Evolutionary conservation across 163 green algal species (phyloP).

Genomic region (Chlamydomonas reinhardtii): DNA sequence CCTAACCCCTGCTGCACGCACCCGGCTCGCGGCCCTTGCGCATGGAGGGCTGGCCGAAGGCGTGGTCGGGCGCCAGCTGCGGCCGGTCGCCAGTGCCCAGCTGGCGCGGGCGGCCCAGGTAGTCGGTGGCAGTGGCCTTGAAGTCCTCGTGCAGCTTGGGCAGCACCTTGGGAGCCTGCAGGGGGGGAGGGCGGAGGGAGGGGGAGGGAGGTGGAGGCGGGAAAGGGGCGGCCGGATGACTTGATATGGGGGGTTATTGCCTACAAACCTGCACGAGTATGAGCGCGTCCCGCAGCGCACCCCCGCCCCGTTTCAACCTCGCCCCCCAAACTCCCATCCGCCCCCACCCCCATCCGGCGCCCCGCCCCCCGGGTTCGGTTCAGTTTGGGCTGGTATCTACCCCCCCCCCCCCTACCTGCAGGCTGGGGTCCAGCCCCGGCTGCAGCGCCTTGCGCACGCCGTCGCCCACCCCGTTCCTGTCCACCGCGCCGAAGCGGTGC

Average conservation of each 20-base stretch:
- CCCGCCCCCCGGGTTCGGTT: too few species aligned
- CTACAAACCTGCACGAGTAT: too few species aligned
- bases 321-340: too few species aligned
- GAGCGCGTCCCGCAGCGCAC: too few species aligned
- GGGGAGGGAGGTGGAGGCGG: too few species aligned
- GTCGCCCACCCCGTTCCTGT: conserved; percentile 53
- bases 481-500: conserved; percentile 64
- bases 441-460: conserved; percentile 72
- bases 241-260: too few species aligned
- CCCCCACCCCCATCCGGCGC: not conserved
- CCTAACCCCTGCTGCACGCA: not conserved
- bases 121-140: conserved; percentile 63
- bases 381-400: too few species aligned
- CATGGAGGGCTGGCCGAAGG: conserved; percentile 67
- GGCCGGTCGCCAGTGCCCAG: conserved; percentile 61
- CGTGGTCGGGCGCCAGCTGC: conserved; percentile 49
- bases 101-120: conserved; percentile 65
- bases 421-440: conserved; percentile 58
- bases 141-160: conserved; percentile 67
- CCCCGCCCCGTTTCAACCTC: too few species aligned
- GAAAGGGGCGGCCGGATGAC: too few species aligned
- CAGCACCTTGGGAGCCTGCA: conserved; percentile 48
- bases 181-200: not conserved
- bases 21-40: conserved; percentile 61
- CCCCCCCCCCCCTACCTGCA: conserved; percentile 7